Percentiles rank a stretch among this genome's conserved stretches.
These are phyloP conservation scores for Cucurbita argyrosperma DNA, from an alignment of 306 rosid species.

Conservation along the genomic window DNA sequence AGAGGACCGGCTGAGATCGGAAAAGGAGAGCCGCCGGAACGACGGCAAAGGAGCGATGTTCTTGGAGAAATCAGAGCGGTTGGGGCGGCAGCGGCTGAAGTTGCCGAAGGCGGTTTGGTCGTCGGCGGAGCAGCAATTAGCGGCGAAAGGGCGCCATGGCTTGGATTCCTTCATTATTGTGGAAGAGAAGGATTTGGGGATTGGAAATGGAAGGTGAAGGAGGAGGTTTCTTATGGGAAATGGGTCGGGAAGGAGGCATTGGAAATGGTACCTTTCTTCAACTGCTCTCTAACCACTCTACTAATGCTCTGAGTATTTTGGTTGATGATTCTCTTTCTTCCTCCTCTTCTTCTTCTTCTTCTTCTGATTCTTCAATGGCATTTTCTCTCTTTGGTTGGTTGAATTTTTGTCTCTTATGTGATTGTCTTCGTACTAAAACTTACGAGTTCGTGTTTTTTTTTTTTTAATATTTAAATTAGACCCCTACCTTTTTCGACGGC, in stretches of 20 bases:
- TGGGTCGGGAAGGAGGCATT: not conserved
- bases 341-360: not conserved
- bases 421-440: not conserved
- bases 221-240: not conserved
- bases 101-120: constrained; percentile 36
- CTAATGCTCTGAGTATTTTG: not conserved
- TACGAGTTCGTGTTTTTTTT: not conserved
- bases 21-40: constrained; percentile 61
- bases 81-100: constrained; percentile 62
- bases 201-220: not conserved
- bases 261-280: not conserved
- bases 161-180: constrained; percentile 6
- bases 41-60: constrained; percentile 57
- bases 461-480: too few relatives aligned
- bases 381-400: not conserved
- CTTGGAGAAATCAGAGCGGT: constrained; percentile 57
- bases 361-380: not conserved
- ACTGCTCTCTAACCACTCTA: constrained; percentile 17
- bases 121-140: constrained; percentile 31
- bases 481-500: too few relatives aligned
- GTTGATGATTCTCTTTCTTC: not conserved
- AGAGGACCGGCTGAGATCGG: constrained; percentile 77
- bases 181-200: not conserved
- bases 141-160: constrained; percentile 29
- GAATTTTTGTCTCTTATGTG: not conserved